Evolutionary conservation across 1,139 yeast species (phyloP).

Genomic region (Magnusiomyces tetraspermus): DNA sequence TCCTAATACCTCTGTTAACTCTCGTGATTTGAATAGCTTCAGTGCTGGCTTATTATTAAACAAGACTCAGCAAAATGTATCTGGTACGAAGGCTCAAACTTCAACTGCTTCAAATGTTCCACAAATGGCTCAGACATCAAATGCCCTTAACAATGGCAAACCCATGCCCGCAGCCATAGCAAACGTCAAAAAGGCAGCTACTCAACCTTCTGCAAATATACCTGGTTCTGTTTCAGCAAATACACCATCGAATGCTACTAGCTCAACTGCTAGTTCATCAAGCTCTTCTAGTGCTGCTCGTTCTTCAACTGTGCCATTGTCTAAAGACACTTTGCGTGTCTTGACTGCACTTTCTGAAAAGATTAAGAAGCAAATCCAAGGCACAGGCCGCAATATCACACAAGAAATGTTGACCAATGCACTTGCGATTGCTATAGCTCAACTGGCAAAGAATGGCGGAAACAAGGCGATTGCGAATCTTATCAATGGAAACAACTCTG

Average conservation of each 20-base stretch:
- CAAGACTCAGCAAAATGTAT: no score
- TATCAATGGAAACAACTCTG: slow-evolving; percentile 15
- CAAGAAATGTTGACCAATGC: slow-evolving; percentile 76
- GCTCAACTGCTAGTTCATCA: not conserved
- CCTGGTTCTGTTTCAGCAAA: not conserved
- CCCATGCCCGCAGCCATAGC: no score
- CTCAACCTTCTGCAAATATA: no score
- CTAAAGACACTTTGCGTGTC: slow-evolving; percentile 31
- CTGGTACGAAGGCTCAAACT: no score
- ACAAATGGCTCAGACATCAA: no score
- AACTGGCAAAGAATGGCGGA: slow-evolving; percentile 73
- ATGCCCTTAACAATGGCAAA: no score
- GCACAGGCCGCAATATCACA: slow-evolving; percentile 27
- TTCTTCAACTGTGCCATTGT: slow-evolving; percentile 13
- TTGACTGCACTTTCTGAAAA: slow-evolving; percentile 31
- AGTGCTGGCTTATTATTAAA: no score
- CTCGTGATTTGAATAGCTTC: no score
- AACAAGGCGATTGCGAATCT: slow-evolving; percentile 10
- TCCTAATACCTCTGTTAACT: no score
- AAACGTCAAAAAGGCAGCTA: no score
- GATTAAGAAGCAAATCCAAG: slow-evolving; percentile 30
- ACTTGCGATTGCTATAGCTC: slow-evolving; percentile 85
- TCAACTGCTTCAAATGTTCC: no score
- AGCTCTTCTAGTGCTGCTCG: not conserved
- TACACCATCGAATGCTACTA: not conserved